Base-by-base conservation (phyloP, 176 grass and related monocot genomes). In the Cenchrus fungigraminus region DNA sequence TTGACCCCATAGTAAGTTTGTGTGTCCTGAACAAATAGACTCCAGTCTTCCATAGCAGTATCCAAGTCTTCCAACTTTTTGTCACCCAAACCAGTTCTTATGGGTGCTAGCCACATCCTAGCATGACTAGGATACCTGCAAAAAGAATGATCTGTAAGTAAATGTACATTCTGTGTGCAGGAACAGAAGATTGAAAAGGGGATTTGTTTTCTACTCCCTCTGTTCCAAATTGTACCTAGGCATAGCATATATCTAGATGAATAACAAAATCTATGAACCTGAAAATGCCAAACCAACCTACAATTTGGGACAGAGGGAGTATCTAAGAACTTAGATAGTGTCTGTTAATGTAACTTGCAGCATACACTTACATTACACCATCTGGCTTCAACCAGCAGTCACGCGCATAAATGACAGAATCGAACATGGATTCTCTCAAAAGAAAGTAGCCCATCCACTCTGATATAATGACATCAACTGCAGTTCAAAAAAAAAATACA, bases 361-460 rank as follows among this genome's bases (percentile, higher is more conserved):
- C 0, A 20, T 43, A 65, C 3, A 74, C 87, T 83, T 83, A 99
- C 97, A 99, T 99, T 59, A 96, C 82, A 89, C 97, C 97, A 80
- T 94, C 90, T 37, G 94, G 93, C 83, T 96, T 99, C 81, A 99
- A 80, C 93, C 93, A 99, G 0, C 94, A 90, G 79, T 99, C 97
- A 0, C 97, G 91, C 2, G 94, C 97, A 54, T 86, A 99, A 84
- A 99, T 99, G 70, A 99, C 97, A 0, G 97, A 99, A 86, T 99
- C 97, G 79, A 99, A 96, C 97, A 99, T 99, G 2, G 97, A 96
- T 62, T 96, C 97, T 61, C 97, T 92, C 53, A 99, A 79, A 52
- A 99, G 97, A 81, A 96, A 99, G 91, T 99, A 99, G 15, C 97
- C 94, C 97, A 99, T 99, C 97, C 97, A 99, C 86, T 99, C 97